Evolutionary conservation across 495 filamentous ascomycete species (phyloP).

Genomic region (Cairneyella variabilis): DNA sequence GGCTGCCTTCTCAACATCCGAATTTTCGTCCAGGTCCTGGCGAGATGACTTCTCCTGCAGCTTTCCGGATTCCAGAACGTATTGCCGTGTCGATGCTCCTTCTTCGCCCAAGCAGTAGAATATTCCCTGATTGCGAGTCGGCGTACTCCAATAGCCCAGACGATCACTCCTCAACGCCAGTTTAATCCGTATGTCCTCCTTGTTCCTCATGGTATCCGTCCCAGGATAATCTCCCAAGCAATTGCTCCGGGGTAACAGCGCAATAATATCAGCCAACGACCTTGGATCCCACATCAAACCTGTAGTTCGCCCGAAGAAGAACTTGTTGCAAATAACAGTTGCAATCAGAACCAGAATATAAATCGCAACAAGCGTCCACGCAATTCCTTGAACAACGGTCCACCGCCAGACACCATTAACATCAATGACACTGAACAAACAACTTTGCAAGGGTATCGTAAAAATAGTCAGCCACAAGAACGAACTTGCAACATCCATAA

Average conservation of each 20-base stretch:
- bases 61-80: slow-evolving; percentile 42
- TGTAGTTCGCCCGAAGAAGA: slow-evolving; percentile 49
- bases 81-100: slow-evolving; percentile 50
- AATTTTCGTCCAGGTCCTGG: not conserved
- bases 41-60: slow-evolving; percentile 30
- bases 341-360: slow-evolving; percentile 65
- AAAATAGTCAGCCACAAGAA: slow-evolving; percentile 62
- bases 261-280: slow-evolving; percentile 74
- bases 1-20: slow-evolving; percentile 20
- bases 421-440: slow-evolving; percentile 57
- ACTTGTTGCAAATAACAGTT: slow-evolving; percentile 42
- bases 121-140: slow-evolving; percentile 25
- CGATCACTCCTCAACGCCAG: slow-evolving; percentile 53
- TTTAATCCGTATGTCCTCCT: slow-evolving; percentile 39
- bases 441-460: slow-evolving; percentile 62
- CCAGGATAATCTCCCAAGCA: slow-evolving; percentile 63
- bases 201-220: slow-evolving; percentile 48
- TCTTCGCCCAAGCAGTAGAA: slow-evolving; percentile 66
- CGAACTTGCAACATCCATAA: slow-evolving; percentile 50
- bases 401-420: slow-evolving; percentile 63
- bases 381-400: slow-evolving; percentile 69
- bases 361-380: slow-evolving; percentile 72
- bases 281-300: slow-evolving; percentile 82
- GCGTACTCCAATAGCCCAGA: slow-evolving; percentile 71
- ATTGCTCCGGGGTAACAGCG: slow-evolving; percentile 75